phyloP scores from a whole-genome alignment of 495 filamentous ascomycete genomes.

The Daldinia grandis region DNA sequence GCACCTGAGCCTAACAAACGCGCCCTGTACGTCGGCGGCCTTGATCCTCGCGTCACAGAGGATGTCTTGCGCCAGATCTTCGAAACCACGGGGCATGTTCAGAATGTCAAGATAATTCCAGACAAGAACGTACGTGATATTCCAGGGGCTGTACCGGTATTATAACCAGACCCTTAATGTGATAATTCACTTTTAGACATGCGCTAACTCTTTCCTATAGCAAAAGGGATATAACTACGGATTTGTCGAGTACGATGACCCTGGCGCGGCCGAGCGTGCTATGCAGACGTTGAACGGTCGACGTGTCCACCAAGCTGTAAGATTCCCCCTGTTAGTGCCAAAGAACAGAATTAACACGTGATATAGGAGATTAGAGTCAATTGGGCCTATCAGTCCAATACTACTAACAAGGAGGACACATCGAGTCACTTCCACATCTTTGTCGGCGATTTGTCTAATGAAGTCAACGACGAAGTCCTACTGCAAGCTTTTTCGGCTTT shows the following conservation, averaged over 20 bases:
- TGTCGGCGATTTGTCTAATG: conserved; percentile 96
- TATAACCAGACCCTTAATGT: conserved; percentile 26
- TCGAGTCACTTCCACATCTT: conserved; percentile 99
- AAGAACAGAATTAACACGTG: conserved; percentile 23
- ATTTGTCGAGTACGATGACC: conserved; percentile 99
- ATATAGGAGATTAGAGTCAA: conserved; percentile 97
- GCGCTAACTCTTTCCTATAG: conserved; percentile 50
- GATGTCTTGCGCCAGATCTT: conserved; percentile 98
- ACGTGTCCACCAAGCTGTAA: conserved; percentile 91
- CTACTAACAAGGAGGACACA: conserved; percentile 93
- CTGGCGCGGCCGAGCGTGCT: conserved; percentile 91
- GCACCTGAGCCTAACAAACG: conserved; percentile 99
- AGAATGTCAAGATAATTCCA: conserved; percentile 99
- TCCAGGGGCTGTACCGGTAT: background rate
- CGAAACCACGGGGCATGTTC: conserved; percentile 96
- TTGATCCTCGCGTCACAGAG: conserved; percentile 95
- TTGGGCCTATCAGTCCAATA: conserved; percentile 99
- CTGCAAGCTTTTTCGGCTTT: conserved; percentile 97
- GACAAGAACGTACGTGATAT: conserved; percentile 87
- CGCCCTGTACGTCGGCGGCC: conserved; percentile 93
- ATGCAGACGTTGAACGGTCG: conserved; percentile 97
- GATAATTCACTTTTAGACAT: conserved; percentile 16
- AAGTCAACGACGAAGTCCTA: conserved; percentile 97
- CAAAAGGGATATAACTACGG: conserved; percentile 99
- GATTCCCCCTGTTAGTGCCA: conserved; percentile 36